These are phyloP conservation scores for Elymus sibiricus DNA, from an alignment of 176 grass and related monocot species.

Conservation along the genomic window DNA sequence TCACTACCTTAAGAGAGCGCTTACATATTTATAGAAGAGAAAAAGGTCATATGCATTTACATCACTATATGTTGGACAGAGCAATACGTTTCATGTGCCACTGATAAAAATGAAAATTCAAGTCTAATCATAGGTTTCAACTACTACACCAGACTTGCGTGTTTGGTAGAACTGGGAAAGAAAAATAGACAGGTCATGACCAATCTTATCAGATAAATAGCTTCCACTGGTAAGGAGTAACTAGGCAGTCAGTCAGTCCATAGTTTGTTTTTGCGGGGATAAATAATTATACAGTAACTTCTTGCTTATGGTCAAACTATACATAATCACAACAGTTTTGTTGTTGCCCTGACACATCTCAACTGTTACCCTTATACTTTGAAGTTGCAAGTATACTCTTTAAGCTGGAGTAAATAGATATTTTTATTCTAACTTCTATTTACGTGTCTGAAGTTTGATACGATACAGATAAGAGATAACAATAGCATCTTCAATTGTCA, in stretches of 20 bases:
- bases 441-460: background rate
- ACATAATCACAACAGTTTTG: background rate
- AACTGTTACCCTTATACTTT: background rate
- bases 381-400: background rate
- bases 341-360: background rate
- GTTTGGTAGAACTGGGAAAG: background rate
- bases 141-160: background rate
- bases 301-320: background rate
- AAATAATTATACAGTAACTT: background rate
- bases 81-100: constrained; percentile 47
- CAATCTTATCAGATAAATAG: constrained; percentile 7
- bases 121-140: background rate
- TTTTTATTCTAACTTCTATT: background rate
- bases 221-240: background rate
- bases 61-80: constrained; percentile 32
- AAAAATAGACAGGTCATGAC: background rate
- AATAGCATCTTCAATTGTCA: background rate
- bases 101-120: background rate
- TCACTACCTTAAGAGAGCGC: background rate
- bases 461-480: background rate
- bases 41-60: constrained; percentile 7
- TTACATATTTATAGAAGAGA: constrained; percentile 15
- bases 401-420: background rate
- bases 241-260: background rate
- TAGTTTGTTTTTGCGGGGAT: too few relatives aligned